These are phyloP conservation scores for Syncephalastrum monosporum DNA, from an alignment of 371 early-diverging fungal genomes.

Conservation along the genomic window DNA sequence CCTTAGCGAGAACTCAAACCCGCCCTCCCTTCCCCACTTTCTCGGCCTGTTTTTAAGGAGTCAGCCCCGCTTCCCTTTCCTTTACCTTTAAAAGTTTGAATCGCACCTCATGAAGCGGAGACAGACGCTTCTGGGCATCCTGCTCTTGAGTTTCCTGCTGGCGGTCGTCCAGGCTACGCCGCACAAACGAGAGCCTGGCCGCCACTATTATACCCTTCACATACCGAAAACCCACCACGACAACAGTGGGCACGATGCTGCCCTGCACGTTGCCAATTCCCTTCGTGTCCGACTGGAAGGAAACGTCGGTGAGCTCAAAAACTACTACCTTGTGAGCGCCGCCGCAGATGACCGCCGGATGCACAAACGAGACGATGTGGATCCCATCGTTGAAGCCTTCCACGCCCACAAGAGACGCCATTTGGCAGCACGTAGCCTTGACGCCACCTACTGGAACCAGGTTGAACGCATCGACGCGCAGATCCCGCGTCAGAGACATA, in stretches of 20 bases:
- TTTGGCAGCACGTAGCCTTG: conserved; percentile 3
- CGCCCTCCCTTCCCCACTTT: too few relatives aligned
- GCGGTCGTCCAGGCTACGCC: too few relatives aligned
- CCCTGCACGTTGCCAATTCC: conserved; percentile 27
- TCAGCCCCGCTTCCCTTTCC: too few relatives aligned
- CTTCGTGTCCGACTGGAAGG: conserved; percentile 53
- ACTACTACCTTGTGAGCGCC: conserved; percentile 58
- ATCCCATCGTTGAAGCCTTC: conserved; percentile 17
- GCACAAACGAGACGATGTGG: conserved; percentile 18
- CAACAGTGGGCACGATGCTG: conserved; percentile 12
- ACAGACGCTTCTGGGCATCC: too few relatives aligned
- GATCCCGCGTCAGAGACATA: conserved; percentile 13
- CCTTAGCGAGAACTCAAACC: too few relatives aligned
- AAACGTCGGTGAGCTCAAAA: conserved; percentile 58
- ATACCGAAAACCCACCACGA: conserved; percentile 18
- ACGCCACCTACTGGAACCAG: conserved; percentile 7
- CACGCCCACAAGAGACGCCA: conserved; percentile 11
- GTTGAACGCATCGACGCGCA: conserved; percentile 26
- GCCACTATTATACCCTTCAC: conserved; percentile 50
- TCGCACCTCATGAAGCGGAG: too few relatives aligned
- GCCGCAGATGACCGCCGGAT: conserved; percentile 2
- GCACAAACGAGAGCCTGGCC: conserved; percentile 19
- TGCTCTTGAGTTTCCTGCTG: too few relatives aligned
- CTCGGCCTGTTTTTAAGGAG: too few relatives aligned
- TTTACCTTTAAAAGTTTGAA: too few relatives aligned